Conservation (phyloP, 768 basidiomycete genomes). For the Mycena rebaudengoi region DNA sequence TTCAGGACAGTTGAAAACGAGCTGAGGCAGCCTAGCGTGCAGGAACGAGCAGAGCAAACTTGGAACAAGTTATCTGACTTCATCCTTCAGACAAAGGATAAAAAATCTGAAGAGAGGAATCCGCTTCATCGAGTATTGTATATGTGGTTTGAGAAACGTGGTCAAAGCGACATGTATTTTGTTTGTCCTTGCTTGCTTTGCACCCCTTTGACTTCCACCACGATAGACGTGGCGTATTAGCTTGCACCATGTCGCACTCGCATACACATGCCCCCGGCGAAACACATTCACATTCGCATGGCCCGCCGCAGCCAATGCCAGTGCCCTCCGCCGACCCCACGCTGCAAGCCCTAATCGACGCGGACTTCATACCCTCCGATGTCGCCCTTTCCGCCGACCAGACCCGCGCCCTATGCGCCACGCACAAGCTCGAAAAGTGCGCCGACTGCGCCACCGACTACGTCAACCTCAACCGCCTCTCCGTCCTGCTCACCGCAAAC, state of each 20-base stretch:
- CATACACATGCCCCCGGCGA: constrained; percentile 71
- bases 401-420: constrained; percentile 65
- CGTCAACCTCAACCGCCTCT: constrained; percentile 76
- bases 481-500: constrained; percentile 72
- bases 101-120: no score
- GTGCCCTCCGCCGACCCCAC: constrained; percentile 67
- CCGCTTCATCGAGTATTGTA: no score
- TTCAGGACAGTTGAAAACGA: no score
- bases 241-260: constrained; percentile 65
- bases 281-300: constrained; percentile 58
- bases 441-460: constrained; percentile 79
- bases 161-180: background rate
- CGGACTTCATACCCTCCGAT: constrained; percentile 67
- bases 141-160: no score
- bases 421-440: constrained; percentile 80
- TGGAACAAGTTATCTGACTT: no score
- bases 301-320: constrained; percentile 47
- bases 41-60: no score
- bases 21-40: no score
- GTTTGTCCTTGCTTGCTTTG: background rate
- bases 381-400: constrained; percentile 64
- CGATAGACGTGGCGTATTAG: constrained; percentile 17
- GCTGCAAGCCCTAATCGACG: constrained; percentile 81
- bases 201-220: background rate
- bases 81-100: no score